These are phyloP conservation scores for Seminavis robusta DNA, from an alignment of 108 stramenopile species.

Conservation along the genomic window DNA sequence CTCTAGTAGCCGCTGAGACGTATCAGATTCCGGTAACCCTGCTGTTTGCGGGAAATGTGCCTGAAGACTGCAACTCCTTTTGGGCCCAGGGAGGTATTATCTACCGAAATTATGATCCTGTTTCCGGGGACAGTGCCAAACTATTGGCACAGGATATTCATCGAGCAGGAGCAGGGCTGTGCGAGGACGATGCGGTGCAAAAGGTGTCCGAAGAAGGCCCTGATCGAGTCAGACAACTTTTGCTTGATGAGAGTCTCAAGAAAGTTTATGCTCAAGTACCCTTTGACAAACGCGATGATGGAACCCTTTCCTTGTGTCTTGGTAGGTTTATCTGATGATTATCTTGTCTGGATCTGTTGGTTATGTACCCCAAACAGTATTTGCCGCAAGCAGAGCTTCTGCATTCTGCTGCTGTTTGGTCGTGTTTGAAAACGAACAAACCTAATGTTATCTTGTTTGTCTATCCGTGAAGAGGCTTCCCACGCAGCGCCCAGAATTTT, in stretches of 20 bases:
- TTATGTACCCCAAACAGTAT: slow-evolving; percentile 10
- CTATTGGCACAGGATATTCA: slow-evolving; percentile 82
- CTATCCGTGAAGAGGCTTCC: slow-evolving; percentile 88
- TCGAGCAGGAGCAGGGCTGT: slow-evolving; percentile 80
- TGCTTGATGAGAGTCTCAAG: slow-evolving; percentile 37
- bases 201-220: slow-evolving; percentile 90
- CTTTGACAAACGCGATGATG: slow-evolving; percentile 67
- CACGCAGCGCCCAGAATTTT: slow-evolving; percentile 91
- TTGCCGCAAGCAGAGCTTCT: slow-evolving; percentile 16
- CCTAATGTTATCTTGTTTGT: too few relatives aligned
- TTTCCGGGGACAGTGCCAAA: slow-evolving; percentile 60
- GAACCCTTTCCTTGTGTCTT: slow-evolving; percentile 43
- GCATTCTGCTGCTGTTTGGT: neutral
- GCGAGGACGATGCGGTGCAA: slow-evolving; percentile 78
- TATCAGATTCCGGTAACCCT: slow-evolving; percentile 71
- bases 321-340: too few relatives aligned
- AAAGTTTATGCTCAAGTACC: slow-evolving; percentile 60
- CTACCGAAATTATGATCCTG: slow-evolving; percentile 68
- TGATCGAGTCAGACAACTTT: slow-evolving; percentile 70
- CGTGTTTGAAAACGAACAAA: too few relatives aligned
- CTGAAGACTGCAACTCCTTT: slow-evolving; percentile 90
- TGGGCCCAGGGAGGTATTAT: slow-evolving; percentile 98
- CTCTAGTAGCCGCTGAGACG: slow-evolving; percentile 68
- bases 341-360: neutral
- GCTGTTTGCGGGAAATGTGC: slow-evolving; percentile 59